Conservation (phyloP, 257 asterid genomes). For the Solanum bulbocastanum region DNA sequence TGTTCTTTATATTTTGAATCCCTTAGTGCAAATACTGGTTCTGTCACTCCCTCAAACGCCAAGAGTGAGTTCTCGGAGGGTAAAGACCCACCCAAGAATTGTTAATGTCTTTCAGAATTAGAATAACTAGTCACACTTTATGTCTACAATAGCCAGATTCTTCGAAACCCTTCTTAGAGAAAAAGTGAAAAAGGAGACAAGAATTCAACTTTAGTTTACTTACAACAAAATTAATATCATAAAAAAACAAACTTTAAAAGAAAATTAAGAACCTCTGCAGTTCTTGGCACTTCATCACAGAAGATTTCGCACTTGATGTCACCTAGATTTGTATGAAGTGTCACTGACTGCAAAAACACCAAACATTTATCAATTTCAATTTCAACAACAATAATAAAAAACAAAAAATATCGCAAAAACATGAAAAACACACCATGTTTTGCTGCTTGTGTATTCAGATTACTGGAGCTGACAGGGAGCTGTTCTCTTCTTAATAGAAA, state of each 20-base stretch:
- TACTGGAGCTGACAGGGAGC: not conserved
- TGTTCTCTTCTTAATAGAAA: not conserved
- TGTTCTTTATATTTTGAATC: not conserved
- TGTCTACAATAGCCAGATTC: not conserved
- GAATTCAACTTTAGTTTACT: not conserved
- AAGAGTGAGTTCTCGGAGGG: too few species aligned
- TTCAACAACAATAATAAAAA: not conserved
- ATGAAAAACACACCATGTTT: not conserved
- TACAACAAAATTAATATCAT: not conserved
- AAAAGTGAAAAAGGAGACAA: not conserved
- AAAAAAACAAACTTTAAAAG: not conserved
- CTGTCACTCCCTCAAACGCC: not conserved
- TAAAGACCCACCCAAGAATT: not conserved
- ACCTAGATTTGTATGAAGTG: constrained; percentile 92
- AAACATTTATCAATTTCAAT: not conserved
- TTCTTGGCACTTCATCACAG: constrained; percentile 90
- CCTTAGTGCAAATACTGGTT: not conserved
- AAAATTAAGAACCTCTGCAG: constrained; percentile 60
- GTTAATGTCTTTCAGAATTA: not conserved
- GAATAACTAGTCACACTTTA: not conserved
- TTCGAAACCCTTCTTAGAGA: not conserved
- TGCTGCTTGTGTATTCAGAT: not conserved
- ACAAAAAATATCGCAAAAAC: not conserved
- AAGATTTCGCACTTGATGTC: constrained; percentile 95
- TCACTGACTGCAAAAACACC: constrained; percentile 55